These are phyloP conservation scores for Tetrahymena borealis DNA, from an alignment of 73 alveolate species.

Conservation along the genomic window DNA sequence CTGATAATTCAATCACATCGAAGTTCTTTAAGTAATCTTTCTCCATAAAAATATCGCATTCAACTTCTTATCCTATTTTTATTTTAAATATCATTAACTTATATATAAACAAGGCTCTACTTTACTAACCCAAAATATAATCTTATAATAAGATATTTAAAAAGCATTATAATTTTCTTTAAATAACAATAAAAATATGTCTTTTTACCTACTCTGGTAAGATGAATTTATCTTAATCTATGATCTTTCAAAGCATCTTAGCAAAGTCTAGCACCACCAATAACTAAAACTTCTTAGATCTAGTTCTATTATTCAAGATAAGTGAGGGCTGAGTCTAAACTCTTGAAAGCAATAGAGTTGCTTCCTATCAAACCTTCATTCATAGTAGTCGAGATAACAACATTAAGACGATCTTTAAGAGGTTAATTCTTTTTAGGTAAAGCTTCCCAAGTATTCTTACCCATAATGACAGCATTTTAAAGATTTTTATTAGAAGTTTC, in stretches of 20 bases:
- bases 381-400: slow-evolving; percentile 48
- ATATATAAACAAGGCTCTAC: background rate
- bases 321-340: slow-evolving; percentile 1
- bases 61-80: background rate
- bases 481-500: background rate
- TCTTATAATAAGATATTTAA: too few relatives aligned
- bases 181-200: background rate
- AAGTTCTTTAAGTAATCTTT: background rate
- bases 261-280: slow-evolving; percentile 67
- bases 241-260: slow-evolving; percentile 30
- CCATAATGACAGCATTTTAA: slow-evolving; percentile 65
- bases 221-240: slow-evolving; percentile 41
- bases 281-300: slow-evolving; percentile 55
- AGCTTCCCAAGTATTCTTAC: slow-evolving; percentile 88
- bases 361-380: background rate
- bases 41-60: slow-evolving; percentile 16
- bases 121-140: too few relatives aligned
- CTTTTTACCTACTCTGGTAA: slow-evolving; percentile 56
- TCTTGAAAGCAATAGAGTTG: background rate
- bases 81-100: background rate
- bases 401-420: slow-evolving; percentile 61
- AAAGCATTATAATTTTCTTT: too few relatives aligned
- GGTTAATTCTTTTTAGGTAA: slow-evolving; percentile 71
- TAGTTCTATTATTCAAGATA: slow-evolving; percentile 29
- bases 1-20: background rate